These are phyloP conservation scores for Alternaria sp. DNA, from an alignment of 2,329 filamentous ascomycete species.

Conservation along the genomic window DNA sequence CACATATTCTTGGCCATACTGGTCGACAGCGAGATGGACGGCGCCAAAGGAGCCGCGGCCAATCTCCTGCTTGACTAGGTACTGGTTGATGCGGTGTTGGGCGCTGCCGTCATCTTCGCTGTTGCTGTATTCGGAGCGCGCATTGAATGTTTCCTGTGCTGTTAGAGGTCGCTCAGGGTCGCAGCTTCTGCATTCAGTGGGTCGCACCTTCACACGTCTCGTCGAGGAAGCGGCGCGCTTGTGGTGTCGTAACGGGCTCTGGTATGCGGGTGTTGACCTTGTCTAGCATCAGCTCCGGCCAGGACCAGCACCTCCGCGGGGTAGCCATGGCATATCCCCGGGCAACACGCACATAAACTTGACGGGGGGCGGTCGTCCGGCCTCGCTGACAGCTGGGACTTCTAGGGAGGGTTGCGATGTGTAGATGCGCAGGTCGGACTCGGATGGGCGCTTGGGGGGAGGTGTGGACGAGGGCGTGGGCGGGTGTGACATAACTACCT, in stretches of 20 bases:
- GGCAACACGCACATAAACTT: conserved; percentile 56
- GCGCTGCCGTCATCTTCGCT: conserved; percentile 81
- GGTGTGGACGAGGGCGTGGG: conserved; percentile 23
- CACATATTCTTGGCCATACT: conserved; percentile 93
- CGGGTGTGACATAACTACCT: conserved; percentile 22
- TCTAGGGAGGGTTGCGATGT: conserved; percentile 58
- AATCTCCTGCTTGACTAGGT: conserved; percentile 91
- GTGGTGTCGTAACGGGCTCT: conserved; percentile 70
- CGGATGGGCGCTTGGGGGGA: conserved; percentile 28
- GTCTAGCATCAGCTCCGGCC: conserved; percentile 22
- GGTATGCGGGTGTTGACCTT: conserved; percentile 65
- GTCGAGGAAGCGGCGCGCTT: conserved; percentile 65
- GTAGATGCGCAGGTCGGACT: conserved; percentile 43
- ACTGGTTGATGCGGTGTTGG: conserved; percentile 92
- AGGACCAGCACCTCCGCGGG: conserved; percentile 25
- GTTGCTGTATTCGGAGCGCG: conserved; percentile 82
- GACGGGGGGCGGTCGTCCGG: conserved; percentile 52
- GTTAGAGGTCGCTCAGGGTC: background rate
- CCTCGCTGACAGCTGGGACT: conserved; percentile 48
- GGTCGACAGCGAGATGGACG: conserved; percentile 87
- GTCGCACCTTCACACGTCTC: conserved; percentile 65
- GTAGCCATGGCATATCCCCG: conserved; percentile 15
- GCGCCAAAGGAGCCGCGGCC: conserved; percentile 95
- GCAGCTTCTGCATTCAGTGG: background rate
- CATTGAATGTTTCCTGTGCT: conserved; percentile 84